phyloP scores from a whole-genome alignment of 208 protist genomes.

The Acanthamoeba sp. region DNA sequence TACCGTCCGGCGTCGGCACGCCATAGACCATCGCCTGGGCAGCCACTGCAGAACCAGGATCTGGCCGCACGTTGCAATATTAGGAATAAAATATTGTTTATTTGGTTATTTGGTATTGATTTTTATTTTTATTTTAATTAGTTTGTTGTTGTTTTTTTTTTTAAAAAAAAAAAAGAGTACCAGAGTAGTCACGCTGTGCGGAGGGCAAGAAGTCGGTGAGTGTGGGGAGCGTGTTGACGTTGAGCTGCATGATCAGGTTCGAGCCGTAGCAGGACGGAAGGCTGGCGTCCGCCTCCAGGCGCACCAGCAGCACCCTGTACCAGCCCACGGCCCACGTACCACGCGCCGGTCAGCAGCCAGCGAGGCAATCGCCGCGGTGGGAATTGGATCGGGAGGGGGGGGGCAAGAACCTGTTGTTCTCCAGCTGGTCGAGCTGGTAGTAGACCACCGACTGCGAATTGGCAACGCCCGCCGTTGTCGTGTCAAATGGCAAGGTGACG shows the following conservation, averaged over 20 bases:
- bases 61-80: neutral
- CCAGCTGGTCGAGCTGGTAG: neutral
- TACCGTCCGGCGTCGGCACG: neutral
- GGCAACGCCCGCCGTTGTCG: neutral
- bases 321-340: too few species aligned
- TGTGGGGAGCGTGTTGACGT: neutral
- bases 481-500: neutral
- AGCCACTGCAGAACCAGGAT: neutral
- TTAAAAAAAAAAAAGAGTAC: neutral
- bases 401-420: neutral
- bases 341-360: too few species aligned
- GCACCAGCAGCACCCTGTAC: neutral
- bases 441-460: neutral
- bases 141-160: too few species aligned
- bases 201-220: neutral
- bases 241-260: neutral
- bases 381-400: too few species aligned
- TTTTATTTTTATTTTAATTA: too few species aligned
- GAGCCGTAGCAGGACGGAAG: neutral
- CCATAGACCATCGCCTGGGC: slow-evolving; percentile 10
- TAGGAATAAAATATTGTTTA: neutral
- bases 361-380: too few species aligned
- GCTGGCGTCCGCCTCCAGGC: neutral
- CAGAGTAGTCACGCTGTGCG: neutral
- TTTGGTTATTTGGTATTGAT: neutral